Evolutionary conservation across 2,329 filamentous ascomycete genomes (phyloP), one percentile per base, ranked within the genome.

Genomic region (Pyrenochaeta sp.): DNA sequence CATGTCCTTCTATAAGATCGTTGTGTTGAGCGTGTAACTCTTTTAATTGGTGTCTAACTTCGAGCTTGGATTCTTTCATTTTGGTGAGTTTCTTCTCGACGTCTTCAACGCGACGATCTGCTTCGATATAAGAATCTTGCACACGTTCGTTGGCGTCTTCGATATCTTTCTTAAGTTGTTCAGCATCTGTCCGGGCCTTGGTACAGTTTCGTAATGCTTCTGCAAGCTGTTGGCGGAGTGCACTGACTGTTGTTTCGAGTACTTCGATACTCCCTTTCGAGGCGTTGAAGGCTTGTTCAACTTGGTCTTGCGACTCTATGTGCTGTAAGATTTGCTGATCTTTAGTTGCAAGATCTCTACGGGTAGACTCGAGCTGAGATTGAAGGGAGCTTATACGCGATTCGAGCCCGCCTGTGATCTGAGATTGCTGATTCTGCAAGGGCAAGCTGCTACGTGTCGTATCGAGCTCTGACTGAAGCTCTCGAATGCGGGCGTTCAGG

Each of bases 171-270:
- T 69, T 54, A n/a, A 67, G 53, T 17, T 64, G 61, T 49, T 74
- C 68, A 17, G 55, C 58, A 33, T 72, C 61, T 11, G 67, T 57
- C 20, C 61, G 61, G 2, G 62, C 54, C 53, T 60, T 67, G 1
- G 68, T 58, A 23, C 41, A 61, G n/a, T 68, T 62, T 5, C 61
- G 70, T 18, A 70, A 70, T 10, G 68, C 65, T 46, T 74, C 66
- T 7, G 66, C 60, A 11, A 75, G 66, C 45, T 75, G 71, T 36
- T 70, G 61, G 29, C 73, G 73, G n/a, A 75, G 62, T 4, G 61
- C 51, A 4, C 61, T 54, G 7, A 69, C 55, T 12, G 59, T 65
- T 7, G 45, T 47, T 42, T 74, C 71, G 9, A 74, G 63, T 11
- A 68, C 63, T 37, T 72, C 60, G n/a, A 70, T 60, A 7, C 69